Evolutionary conservation across 257 asterid genomes (phyloP), one percentile per base, ranked within the genome.

Genomic region (Ilex asprella): DNA sequence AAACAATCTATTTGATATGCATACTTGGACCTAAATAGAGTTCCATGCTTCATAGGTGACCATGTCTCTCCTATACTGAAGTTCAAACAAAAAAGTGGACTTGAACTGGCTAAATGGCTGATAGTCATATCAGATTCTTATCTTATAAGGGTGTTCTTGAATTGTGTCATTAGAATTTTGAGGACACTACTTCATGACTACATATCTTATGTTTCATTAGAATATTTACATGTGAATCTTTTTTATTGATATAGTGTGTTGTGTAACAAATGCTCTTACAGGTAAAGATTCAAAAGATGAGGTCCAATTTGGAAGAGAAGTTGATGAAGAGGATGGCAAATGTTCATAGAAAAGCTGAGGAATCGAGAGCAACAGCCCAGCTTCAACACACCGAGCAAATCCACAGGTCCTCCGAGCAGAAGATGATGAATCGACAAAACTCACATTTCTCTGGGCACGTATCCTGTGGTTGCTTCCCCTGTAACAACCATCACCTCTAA

Each of bases 261-360:
- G 13, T 7, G 13, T 44, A 7, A 44, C 13, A 12, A 44, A 7
- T 44, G 9, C n/a, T 7, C 50, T 46, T 58, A 53, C 81, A 93
- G 99, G 96, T 93, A 82, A 93, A 93, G 76, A 79, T 93, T 56
- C 90, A 93, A 81, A 93, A 77, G 78, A 89, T 89, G 97, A 80
- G 91, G 66, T 86, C 93, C 10, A 84, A 87, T 74, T 16, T 89
- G 78, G 99, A 93, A 70, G 96, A 89, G 60, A 93, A 87, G 54
- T 68, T 93, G 30, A 89, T 89, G 99, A 93, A 87, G 80, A 89
- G 83, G 69, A 89, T 89, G 96, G 95, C 87, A 0, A 79, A 79
- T 7, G 99, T 87, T 67, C 87, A 85, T n/a, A 73, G 95, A 52
- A 93, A 85, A 77, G 99, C 97, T 0, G 99, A 93, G 68, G 97